Conservation (phyloP, 768 basidiomycete species). For the Lactarius deliciosus region DNA sequence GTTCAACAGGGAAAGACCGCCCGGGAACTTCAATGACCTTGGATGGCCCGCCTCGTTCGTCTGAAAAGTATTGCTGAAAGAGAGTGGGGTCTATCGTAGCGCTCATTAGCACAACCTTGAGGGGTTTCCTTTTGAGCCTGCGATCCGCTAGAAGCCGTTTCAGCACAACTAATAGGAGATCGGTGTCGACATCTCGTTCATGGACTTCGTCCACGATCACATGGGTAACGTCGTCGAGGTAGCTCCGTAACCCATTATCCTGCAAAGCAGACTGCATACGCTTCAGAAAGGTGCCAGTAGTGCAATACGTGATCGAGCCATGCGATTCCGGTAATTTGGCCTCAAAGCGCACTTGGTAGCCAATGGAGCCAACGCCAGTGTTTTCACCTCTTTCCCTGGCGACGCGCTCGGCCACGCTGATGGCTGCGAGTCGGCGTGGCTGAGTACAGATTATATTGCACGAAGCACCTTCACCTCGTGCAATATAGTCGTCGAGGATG, state of each 20-base stretch:
- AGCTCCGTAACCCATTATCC: conserved; percentile 39
- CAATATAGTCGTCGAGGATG: conserved; percentile 81
- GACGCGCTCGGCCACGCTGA: conserved; percentile 88
- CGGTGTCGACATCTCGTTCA: conserved; percentile 92
- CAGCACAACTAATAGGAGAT: conserved; percentile 83
- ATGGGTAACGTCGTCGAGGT: conserved; percentile 80
- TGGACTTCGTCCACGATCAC: conserved; percentile 95
- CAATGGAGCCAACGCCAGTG: conserved; percentile 65
- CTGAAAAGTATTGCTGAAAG: conserved; percentile 85
- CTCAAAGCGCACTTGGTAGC: conserved; percentile 93
- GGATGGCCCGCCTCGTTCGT: conserved; percentile 57
- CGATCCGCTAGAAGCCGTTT: conserved; percentile 79
- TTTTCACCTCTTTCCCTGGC: conserved; percentile 81
- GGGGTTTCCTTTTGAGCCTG: conserved; percentile 60
- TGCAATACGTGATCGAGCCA: conserved; percentile 90
- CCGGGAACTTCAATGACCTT: conserved; percentile 83
- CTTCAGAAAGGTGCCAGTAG: conserved; percentile 87
- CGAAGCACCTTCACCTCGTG: conserved; percentile 70
- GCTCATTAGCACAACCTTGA: conserved; percentile 93
- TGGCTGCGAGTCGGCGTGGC: conserved; percentile 86
- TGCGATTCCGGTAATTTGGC: conserved; percentile 71
- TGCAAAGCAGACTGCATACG: conserved; percentile 75
- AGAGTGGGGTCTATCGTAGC: conserved; percentile 91
- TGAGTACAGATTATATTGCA: conserved; percentile 95
- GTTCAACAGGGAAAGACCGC: conserved; percentile 84